Percentiles rank a stretch among this genome's conserved stretches.
Evolutionary conservation across 768 basidiomycete genomes (phyloP).

Genomic region (Auricularia heimuer): DNA sequence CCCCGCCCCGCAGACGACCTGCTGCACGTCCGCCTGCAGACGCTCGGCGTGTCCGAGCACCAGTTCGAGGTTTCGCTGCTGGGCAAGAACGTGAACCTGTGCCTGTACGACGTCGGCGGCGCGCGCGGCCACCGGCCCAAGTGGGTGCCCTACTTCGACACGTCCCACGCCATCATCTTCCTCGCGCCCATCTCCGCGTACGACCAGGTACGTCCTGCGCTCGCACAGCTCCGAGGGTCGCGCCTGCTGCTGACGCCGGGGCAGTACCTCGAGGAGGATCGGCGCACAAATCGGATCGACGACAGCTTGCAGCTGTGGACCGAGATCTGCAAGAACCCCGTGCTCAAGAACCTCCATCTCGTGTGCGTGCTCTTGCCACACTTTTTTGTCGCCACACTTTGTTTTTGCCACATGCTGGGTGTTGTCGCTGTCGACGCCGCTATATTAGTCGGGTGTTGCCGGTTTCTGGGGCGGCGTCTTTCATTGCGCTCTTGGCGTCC

Average conservation of each 20-base stretch:
- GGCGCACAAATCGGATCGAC: slow-evolving; percentile 66
- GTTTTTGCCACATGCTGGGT: too few species aligned
- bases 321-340: slow-evolving; percentile 62
- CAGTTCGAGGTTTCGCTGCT: slow-evolving; percentile 57
- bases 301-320: slow-evolving; percentile 76
- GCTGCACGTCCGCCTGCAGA: slow-evolving; percentile 70
- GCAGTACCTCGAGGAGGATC: slow-evolving; percentile 76
- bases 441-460: too few species aligned
- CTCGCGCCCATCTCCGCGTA: slow-evolving; percentile 80
- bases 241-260: slow-evolving; percentile 3
- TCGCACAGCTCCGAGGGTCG: not conserved
- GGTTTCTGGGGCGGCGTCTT: not conserved
- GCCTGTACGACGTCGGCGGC: slow-evolving; percentile 76
- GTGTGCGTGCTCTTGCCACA: slow-evolving; percentile 23
- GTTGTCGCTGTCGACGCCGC: too few species aligned
- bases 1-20: slow-evolving; percentile 47
- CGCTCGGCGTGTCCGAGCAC: slow-evolving; percentile 70
- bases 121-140: slow-evolving; percentile 70
- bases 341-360: slow-evolving; percentile 61
- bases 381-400: not conserved
- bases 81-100: slow-evolving; percentile 60
- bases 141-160: slow-evolving; percentile 80
- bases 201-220: slow-evolving; percentile 52
- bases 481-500: not conserved
- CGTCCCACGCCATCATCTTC: slow-evolving; percentile 74